phyloP scores from a whole-genome alignment of 441 rosid species.

The Erodium moschatum region DNA sequence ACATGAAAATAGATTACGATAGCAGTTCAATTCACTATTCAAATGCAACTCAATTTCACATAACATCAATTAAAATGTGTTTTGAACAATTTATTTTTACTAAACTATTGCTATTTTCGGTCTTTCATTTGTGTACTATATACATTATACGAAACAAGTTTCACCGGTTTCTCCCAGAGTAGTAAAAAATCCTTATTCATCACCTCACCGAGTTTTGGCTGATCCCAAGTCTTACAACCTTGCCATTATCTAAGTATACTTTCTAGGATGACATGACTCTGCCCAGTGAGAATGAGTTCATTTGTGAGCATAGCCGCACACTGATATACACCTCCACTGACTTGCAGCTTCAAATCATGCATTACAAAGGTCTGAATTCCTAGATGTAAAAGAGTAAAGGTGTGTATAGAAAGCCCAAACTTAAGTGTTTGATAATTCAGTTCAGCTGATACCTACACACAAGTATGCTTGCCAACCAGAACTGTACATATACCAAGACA shows the following conservation, averaged over 20 bases:
- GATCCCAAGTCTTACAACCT: not conserved
- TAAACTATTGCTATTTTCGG: no score
- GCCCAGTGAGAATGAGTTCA: not conserved
- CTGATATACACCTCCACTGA: not conserved
- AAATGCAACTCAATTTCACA: no score
- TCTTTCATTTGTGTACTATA: not conserved
- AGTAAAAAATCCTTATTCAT: slow-evolving; percentile 8
- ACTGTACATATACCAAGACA: not conserved
- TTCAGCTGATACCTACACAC: not conserved
- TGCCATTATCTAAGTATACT: no score
- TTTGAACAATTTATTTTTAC: no score
- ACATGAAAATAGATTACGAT: no score
- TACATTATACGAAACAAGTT: not conserved
- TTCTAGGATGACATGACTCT: not conserved
- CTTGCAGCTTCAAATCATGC: not conserved
- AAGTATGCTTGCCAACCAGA: not conserved
- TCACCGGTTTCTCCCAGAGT: not conserved
- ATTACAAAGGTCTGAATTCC: not conserved
- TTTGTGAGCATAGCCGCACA: not conserved
- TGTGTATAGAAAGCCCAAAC: not conserved
- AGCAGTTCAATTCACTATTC: no score
- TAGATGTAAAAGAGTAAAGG: not conserved
- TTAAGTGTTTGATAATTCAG: not conserved
- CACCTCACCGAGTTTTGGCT: not conserved
- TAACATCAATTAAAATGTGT: no score